A percentile compares a stretch with the other conserved stretches of the same genome.
Conservation (phyloP, 2,329 filamentous ascomycete genomes). For the Aureobasidium sp. region DNA sequence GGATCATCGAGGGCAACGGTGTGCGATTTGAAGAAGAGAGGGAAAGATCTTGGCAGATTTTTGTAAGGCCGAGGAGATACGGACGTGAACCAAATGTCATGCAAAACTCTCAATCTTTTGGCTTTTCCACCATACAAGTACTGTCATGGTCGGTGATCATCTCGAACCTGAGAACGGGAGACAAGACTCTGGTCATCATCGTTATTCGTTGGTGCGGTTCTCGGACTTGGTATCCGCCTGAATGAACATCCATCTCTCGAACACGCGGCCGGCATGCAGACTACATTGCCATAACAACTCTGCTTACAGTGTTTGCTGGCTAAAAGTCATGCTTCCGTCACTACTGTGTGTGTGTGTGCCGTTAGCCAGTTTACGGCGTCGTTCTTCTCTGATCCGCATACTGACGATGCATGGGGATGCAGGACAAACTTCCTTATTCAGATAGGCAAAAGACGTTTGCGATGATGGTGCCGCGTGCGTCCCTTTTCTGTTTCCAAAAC, state of each 20-base stretch:
- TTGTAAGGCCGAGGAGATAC: conserved; percentile 3
- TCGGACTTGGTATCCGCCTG: background rate
- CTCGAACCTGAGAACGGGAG: background rate
- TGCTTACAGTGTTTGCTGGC: background rate
- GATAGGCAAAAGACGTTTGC: background rate
- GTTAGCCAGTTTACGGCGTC: background rate
- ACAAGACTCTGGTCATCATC: background rate
- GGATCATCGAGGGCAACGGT: background rate
- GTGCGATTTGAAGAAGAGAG: background rate
- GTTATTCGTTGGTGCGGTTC: background rate
- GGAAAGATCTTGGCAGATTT: background rate
- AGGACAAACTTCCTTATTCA: background rate
- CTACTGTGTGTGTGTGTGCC: background rate
- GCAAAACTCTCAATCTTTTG: background rate
- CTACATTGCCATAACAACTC: background rate
- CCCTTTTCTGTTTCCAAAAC: background rate
- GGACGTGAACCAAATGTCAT: background rate
- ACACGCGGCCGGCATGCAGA: conserved; percentile 6
- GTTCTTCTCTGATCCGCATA: background rate
- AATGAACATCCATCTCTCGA: background rate
- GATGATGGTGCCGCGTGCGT: background rate
- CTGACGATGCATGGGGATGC: background rate
- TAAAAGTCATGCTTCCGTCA: background rate
- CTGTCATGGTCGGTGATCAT: background rate
- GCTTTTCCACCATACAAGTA: background rate